These are phyloP conservation scores for Penicillium thymicola DNA, from an alignment of 2,329 filamentous ascomycete genomes.

Conservation along the genomic window DNA sequence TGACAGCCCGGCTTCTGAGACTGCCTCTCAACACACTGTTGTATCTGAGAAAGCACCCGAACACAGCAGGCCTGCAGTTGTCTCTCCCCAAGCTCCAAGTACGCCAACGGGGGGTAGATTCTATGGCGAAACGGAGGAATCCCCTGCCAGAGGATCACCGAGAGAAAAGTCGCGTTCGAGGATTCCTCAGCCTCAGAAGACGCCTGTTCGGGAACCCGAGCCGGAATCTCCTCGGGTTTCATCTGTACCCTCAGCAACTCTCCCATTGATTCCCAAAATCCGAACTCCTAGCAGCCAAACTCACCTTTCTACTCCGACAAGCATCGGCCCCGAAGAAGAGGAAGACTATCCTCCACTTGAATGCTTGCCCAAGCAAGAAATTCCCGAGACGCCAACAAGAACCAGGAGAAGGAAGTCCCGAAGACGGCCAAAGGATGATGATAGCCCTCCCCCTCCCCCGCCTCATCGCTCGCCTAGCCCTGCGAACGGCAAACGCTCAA, in stretches of 20 bases:
- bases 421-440: constrained; percentile 29
- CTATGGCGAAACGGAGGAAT: constrained; percentile 14
- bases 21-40: constrained; percentile 24
- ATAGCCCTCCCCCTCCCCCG: constrained; percentile 41
- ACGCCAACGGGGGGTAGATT: constrained; percentile 13
- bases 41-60: constrained; percentile 20
- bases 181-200: constrained; percentile 22
- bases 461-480: constrained; percentile 55
- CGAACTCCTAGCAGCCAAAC: constrained; percentile 38
- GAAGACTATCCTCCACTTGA: constrained; percentile 29
- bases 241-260: constrained; percentile 46
- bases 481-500: constrained; percentile 42
- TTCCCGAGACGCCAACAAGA: constrained; percentile 27
- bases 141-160: constrained; percentile 12
- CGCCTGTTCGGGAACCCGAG: constrained; percentile 26
- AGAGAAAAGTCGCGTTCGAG: constrained; percentile 15
- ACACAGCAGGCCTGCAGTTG: constrained; percentile 8
- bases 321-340: constrained; percentile 26
- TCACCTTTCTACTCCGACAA: constrained; percentile 26
- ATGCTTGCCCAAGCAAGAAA: constrained; percentile 14
- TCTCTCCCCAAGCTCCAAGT: constrained; percentile 5
- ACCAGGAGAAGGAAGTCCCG: constrained; percentile 25
- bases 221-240: constrained; percentile 41
- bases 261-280: constrained; percentile 45
- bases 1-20: constrained; percentile 29